A percentile compares a stretch with the other conserved stretches of the same genome.
phyloP scores from a whole-genome alignment of 2,329 filamentous ascomycete genomes.

The Fusarium tuaranense region DNA sequence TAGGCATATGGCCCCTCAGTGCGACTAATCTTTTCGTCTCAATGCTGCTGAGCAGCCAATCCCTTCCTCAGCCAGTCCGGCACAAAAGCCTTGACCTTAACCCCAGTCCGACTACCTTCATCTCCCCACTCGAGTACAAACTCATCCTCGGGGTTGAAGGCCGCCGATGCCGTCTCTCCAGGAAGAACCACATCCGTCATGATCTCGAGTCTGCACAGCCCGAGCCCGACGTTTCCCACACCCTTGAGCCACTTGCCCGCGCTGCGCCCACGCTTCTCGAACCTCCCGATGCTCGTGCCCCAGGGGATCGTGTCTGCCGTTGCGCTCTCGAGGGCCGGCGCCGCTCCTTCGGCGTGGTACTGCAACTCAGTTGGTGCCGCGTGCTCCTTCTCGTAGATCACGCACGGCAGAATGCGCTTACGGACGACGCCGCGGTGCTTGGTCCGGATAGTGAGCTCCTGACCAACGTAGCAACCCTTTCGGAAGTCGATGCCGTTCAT shows the following conservation, averaged over 20 bases:
- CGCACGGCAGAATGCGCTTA: slow-evolving; percentile 86
- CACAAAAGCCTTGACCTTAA: slow-evolving; percentile 83
- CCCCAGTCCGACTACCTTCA: slow-evolving; percentile 50
- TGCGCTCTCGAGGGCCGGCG: slow-evolving; percentile 39
- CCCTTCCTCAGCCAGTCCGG: slow-evolving; percentile 76
- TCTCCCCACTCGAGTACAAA: slow-evolving; percentile 69
- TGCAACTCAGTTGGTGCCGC: slow-evolving; percentile 55
- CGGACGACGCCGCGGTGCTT: slow-evolving; percentile 94
- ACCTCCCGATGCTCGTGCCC: slow-evolving; percentile 63
- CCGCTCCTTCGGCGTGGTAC: slow-evolving; percentile 56
- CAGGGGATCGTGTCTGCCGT: slow-evolving; percentile 55
- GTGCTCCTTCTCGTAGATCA: slow-evolving; percentile 70
- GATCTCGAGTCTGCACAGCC: slow-evolving; percentile 85
- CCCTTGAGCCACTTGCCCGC: slow-evolving; percentile 85
- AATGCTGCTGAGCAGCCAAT: slow-evolving; percentile 47
- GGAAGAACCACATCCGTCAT: slow-evolving; percentile 87
- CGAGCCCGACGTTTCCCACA: slow-evolving; percentile 88
- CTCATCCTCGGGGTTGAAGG: slow-evolving; percentile 70
- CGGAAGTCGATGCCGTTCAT: slow-evolving; percentile 89
- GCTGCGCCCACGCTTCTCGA: slow-evolving; percentile 71
- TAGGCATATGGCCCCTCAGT: not conserved
- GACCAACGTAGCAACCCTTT: slow-evolving; percentile 97
- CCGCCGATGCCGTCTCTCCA: slow-evolving; percentile 73
- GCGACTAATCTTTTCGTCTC: not conserved
- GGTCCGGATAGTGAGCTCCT: slow-evolving; percentile 96